Percentiles rank a stretch among this genome's conserved stretches.
phyloP scores from a whole-genome alignment of 495 filamentous ascomycete genomes.

The Usnea hakonensis region DNA sequence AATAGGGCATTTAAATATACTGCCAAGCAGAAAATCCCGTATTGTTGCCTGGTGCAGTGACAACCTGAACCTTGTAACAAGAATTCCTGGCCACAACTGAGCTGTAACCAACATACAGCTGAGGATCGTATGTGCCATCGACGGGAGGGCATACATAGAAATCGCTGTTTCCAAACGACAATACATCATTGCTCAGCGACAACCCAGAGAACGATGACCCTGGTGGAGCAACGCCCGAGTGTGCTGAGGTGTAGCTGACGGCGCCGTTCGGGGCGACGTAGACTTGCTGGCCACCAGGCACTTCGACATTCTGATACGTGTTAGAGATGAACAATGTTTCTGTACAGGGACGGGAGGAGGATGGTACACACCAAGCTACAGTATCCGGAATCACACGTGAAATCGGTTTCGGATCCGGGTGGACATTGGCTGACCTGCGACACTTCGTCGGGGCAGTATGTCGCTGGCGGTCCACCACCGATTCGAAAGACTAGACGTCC shows the following conservation, averaged over 20 bases:
- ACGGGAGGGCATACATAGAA: not conserved
- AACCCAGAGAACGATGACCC: not conserved
- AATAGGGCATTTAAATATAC: not conserved
- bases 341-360: not conserved
- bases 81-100: no score
- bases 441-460: not conserved
- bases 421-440: not conserved
- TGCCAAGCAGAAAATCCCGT: not conserved
- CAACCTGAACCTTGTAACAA: not conserved
- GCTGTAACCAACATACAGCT: not conserved
- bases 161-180: not conserved
- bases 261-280: conserved; percentile 51
- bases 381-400: not conserved
- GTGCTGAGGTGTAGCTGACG: conserved; percentile 52
- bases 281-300: conserved; percentile 59
- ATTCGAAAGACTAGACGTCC: not conserved
- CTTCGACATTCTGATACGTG: conserved; percentile 33
- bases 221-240: conserved; percentile 21
- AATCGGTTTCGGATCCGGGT: not conserved
- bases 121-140: not conserved
- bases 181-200: not conserved
- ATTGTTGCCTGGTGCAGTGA: not conserved
- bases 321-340: not conserved
- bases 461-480: not conserved
- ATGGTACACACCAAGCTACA: not conserved